phyloP scores from a whole-genome alignment of 164 flowering plant species.

The Annona cherimola region DNA sequence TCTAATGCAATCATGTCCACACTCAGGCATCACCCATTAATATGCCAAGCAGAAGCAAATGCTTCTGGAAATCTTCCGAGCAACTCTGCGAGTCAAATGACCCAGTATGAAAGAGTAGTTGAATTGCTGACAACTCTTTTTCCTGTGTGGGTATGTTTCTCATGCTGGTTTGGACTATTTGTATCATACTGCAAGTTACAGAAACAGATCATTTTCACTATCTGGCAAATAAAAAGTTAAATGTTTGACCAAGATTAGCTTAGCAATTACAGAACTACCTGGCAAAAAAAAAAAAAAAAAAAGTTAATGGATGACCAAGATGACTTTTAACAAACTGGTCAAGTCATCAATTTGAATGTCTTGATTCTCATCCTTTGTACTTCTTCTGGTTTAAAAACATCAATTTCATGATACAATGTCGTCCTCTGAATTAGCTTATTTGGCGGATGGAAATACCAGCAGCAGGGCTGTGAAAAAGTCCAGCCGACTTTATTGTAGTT shows the following conservation, averaged over 20 bases:
- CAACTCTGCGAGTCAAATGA: conserved; percentile 43
- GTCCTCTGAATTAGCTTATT: not conserved
- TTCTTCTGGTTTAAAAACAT: not conserved
- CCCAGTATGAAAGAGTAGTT: conserved; percentile 67
- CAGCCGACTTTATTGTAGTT: too few species aligned
- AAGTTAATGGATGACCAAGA: not conserved
- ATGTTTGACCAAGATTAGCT: not conserved
- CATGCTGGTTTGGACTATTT: not conserved
- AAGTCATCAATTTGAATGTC: not conserved
- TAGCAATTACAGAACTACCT: not conserved
- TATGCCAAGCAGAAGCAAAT: conserved; percentile 67
- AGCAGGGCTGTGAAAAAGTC: too few species aligned
- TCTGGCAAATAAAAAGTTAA: not conserved
- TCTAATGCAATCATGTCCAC: not conserved
- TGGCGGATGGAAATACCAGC: too few species aligned
- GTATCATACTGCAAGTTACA: too few species aligned
- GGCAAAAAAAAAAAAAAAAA: not conserved
- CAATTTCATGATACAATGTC: not conserved
- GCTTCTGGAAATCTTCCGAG: conserved; percentile 61
- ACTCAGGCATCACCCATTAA: conserved; percentile 34
- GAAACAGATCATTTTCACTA: not conserved
- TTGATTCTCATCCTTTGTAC: not conserved
- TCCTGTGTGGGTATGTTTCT: conserved; percentile 83
- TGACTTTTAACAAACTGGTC: not conserved
- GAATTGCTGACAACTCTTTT: conserved; percentile 90